phyloP scores from a whole-genome alignment of 2,329 filamentous ascomycete species.

The Tympanopsis confertula region DNA sequence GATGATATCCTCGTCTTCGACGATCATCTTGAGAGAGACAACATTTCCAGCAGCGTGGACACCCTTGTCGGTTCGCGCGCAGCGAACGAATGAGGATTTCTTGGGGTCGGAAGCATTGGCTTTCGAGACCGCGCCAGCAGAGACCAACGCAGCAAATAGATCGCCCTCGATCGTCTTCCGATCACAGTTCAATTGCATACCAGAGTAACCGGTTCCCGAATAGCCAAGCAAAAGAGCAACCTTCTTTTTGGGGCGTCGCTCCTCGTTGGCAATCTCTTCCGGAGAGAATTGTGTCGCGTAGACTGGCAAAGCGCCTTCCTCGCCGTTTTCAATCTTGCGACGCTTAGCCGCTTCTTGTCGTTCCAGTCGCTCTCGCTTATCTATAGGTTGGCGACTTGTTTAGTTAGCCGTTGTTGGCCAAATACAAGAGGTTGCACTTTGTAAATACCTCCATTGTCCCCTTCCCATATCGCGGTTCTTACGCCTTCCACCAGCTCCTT shows the following conservation, averaged over 20 bases:
- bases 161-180: slow-evolving; percentile 95
- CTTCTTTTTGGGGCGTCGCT: slow-evolving; percentile 52
- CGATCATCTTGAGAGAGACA: slow-evolving; percentile 87
- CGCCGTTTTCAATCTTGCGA: slow-evolving; percentile 26
- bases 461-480: slow-evolving; percentile 57
- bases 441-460: slow-evolving; percentile 44
- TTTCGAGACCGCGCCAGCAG: slow-evolving; percentile 86
- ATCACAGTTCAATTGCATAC: slow-evolving; percentile 46
- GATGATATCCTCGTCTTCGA: slow-evolving; percentile 79
- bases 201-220: slow-evolving; percentile 55
- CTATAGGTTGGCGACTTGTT: slow-evolving; percentile 28
- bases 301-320: slow-evolving; percentile 23
- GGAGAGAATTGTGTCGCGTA: slow-evolving; percentile 44
- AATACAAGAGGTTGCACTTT: slow-evolving; percentile 1
- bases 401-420: slow-evolving; percentile 20
- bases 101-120: slow-evolving; percentile 93
- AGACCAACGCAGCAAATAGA: slow-evolving; percentile 81
- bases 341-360: slow-evolving; percentile 25
- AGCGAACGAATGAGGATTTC: slow-evolving; percentile 87
- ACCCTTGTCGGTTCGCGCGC: slow-evolving; percentile 92
- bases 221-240: slow-evolving; percentile 56
- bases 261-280: slow-evolving; percentile 50
- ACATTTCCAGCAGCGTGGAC: slow-evolving; percentile 94
- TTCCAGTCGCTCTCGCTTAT: slow-evolving; percentile 28
- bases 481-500: slow-evolving; percentile 22